Percentiles rank a stretch among this genome's conserved stretches.
Evolutionary conservation across 805 yeast species (phyloP).

Genomic region (Pichia phayaonensis): DNA sequence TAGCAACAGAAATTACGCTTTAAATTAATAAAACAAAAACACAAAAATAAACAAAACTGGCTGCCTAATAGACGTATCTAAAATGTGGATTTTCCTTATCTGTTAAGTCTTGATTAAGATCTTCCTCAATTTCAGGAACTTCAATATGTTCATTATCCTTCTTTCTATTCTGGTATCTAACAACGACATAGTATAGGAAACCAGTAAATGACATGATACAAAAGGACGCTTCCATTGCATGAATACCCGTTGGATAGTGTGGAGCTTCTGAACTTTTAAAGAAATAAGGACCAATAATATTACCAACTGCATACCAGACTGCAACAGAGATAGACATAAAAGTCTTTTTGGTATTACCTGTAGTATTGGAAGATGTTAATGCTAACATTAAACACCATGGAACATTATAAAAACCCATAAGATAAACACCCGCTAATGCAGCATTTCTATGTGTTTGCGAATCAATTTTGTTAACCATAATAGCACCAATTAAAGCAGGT

Average conservation of each 20-base stretch:
- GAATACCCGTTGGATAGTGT: conserved; percentile 32
- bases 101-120: conserved; percentile 23
- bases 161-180: conserved; percentile 30
- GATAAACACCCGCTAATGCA: conserved; percentile 3
- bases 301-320: conserved; percentile 44
- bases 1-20: too few relatives aligned
- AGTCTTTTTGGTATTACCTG: conserved; percentile 47
- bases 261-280: conserved; percentile 39
- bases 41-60: too few relatives aligned
- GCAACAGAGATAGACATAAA: conserved; percentile 36
- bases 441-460: background rate
- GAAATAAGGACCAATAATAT: conserved; percentile 45
- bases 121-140: conserved; percentile 16
- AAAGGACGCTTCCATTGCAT: conserved; percentile 29
- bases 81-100: conserved; percentile 24
- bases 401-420: conserved; percentile 7
- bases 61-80: conserved; percentile 14
- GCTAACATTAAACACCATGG: conserved; percentile 7
- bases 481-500: conserved; percentile 6
- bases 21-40: too few relatives aligned
- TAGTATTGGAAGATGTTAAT: conserved; percentile 17
- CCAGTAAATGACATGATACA: conserved; percentile 24
- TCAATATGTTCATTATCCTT: conserved; percentile 16
- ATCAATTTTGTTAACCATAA: conserved; percentile 4
- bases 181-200: conserved; percentile 29